Evolutionary conservation across 495 filamentous ascomycete species (phyloP).

Genomic region (Choiromyces venosus): DNA sequence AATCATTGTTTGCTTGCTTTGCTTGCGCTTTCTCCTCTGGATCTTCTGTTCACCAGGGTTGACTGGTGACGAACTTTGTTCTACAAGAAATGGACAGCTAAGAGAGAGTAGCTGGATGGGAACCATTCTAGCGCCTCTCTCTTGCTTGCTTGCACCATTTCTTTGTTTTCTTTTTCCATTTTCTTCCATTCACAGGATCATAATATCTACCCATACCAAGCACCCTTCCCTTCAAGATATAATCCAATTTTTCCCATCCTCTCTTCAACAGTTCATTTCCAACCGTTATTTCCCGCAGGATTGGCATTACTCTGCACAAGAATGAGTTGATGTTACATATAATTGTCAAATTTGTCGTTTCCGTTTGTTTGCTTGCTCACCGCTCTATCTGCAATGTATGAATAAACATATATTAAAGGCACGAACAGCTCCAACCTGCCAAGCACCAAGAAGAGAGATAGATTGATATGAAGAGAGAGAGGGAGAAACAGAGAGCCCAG

Average conservation of each 20-base stretch:
- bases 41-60: not conserved
- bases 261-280: not conserved
- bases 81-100: not conserved
- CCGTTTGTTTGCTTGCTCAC: slow-evolving; percentile 32
- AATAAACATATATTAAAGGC: not conserved
- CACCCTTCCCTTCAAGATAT: not conserved
- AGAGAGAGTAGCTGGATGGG: not conserved
- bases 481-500: not conserved
- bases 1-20: slow-evolving; percentile 34
- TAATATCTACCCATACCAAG: not conserved
- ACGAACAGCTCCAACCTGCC: not conserved
- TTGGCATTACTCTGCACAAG: not conserved
- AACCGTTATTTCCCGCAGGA: not conserved
- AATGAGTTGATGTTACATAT: not conserved
- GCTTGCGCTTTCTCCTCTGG: slow-evolving; percentile 13
- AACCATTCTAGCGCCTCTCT: not conserved
- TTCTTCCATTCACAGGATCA: slow-evolving; percentile 2
- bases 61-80: not conserved
- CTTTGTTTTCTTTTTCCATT: slow-evolving; percentile 12
- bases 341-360: not conserved
- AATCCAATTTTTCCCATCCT: not conserved
- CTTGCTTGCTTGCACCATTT: slow-evolving; percentile 13
- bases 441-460: slow-evolving; percentile 5
- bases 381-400: not conserved
- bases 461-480: not conserved